A percentile compares a stretch with the other conserved stretches of the same genome.
phyloP scores from a whole-genome alignment of 2,329 filamentous ascomycete genomes.

The Fusarium sp. region DNA sequence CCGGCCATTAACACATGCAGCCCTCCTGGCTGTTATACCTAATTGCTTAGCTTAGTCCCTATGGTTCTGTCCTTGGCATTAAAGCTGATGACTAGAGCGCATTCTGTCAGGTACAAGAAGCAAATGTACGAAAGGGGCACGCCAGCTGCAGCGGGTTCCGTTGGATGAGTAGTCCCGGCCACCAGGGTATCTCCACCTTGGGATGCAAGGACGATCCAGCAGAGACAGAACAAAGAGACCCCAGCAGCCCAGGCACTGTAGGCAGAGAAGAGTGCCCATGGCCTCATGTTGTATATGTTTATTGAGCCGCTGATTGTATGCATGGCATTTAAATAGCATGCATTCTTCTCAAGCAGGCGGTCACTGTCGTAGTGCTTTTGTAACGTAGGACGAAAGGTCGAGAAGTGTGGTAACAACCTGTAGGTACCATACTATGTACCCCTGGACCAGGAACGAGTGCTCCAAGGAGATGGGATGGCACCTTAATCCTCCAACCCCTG shows the following conservation, averaged over 20 bases:
- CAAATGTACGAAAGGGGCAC: slow-evolving; percentile 33
- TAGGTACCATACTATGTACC: slow-evolving; percentile 1
- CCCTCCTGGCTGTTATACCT: neutral
- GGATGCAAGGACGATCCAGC: slow-evolving; percentile 42
- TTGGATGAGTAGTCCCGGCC: slow-evolving; percentile 21
- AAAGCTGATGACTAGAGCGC: neutral
- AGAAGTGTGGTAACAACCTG: slow-evolving; percentile 22
- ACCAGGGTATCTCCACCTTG: slow-evolving; percentile 32
- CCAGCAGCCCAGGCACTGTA: slow-evolving; percentile 14
- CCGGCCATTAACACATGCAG: neutral
- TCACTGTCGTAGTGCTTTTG: neutral
- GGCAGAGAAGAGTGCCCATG: slow-evolving; percentile 10
- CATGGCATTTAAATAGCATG: neutral
- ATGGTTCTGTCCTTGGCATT: neutral
- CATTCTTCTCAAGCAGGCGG: neutral
- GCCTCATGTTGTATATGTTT: neutral
- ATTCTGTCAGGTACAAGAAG: slow-evolving; percentile 21
- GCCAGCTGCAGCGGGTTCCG: slow-evolving; percentile 1
- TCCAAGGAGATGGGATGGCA: slow-evolving; percentile 23
- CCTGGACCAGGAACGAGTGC: slow-evolving; percentile 35
- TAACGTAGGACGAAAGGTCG: slow-evolving; percentile 4
- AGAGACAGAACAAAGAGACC: slow-evolving; percentile 24
- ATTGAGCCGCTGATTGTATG: neutral
- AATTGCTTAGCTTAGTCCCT: neutral
- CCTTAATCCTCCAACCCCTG: slow-evolving; percentile 28